These are phyloP conservation scores for Hansenula lynferdii DNA, from an alignment of 1,139 yeast species.

Conservation along the genomic window DNA sequence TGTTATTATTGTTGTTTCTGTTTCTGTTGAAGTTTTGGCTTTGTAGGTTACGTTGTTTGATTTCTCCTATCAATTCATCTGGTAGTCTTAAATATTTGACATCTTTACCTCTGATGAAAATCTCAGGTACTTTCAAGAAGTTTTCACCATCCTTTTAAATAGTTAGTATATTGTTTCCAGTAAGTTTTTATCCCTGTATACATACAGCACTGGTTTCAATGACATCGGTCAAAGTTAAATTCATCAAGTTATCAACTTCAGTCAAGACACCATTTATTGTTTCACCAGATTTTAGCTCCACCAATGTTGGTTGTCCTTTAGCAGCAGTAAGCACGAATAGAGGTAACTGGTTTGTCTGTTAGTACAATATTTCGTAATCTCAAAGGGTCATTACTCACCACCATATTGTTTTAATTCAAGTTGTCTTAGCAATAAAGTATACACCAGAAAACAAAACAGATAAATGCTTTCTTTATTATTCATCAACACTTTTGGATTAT, in stretches of 20 bases:
- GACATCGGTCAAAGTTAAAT: constrained; percentile 76
- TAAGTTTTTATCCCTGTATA: neutral
- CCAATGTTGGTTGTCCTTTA: constrained; percentile 81
- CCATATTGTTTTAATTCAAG: too few relatives aligned
- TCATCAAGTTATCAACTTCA: constrained; percentile 96
- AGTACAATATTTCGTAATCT: too few relatives aligned
- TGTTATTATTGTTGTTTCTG: constrained; percentile 27
- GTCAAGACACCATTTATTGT: constrained; percentile 80
- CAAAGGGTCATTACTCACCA: too few relatives aligned
- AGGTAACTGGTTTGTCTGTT: constrained; percentile 54
- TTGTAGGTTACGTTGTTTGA: constrained; percentile 60
- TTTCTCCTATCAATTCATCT: constrained; percentile 74
- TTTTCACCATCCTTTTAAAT: constrained; percentile 47
- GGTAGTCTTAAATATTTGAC: constrained; percentile 64
- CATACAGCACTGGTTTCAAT: constrained; percentile 57
- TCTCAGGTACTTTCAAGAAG: constrained; percentile 66
- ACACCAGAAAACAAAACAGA: too few relatives aligned
- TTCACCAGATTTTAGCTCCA: constrained; percentile 92
- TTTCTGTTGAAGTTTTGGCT: constrained; percentile 42
- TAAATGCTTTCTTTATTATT: too few relatives aligned
- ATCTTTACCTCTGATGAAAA: constrained; percentile 83
- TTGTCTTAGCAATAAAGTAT: too few relatives aligned
- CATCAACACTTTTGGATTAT: neutral
- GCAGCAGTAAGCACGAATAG: constrained; percentile 86
- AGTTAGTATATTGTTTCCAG: neutral